A percentile compares a stretch with the other conserved stretches of the same genome.
phyloP scores from a whole-genome alignment of 805 yeast species.

The Kregervanrija pseudodelftensis region DNA sequence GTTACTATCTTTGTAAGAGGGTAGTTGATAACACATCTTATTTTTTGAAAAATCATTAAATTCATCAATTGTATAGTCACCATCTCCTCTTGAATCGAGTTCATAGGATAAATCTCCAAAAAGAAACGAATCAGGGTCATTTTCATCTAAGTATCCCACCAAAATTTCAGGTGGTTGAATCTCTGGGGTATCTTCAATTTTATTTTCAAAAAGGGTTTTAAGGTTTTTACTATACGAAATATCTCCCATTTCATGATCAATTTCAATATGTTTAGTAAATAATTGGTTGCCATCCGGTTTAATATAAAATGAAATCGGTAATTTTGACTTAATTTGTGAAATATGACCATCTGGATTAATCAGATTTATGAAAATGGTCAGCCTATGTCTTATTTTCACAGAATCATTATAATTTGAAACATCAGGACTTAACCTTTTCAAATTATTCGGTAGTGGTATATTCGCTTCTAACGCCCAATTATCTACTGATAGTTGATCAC shows the following conservation, averaged over 20 bases:
- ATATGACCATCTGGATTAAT: constrained; percentile 43
- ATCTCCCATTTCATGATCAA: constrained; percentile 7
- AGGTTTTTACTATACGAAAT: constrained; percentile 1
- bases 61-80: constrained; percentile 10
- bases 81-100: background rate
- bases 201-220: constrained; percentile 1
- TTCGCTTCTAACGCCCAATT: constrained; percentile 39
- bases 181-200: background rate
- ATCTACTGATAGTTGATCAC: constrained; percentile 32
- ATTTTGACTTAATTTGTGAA: constrained; percentile 44
- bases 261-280: constrained; percentile 19
- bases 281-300: constrained; percentile 27
- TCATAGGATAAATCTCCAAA: constrained; percentile 4
- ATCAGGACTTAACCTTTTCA: constrained; percentile 37
- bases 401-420: constrained; percentile 34
- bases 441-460: constrained; percentile 33
- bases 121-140: constrained; percentile 9
- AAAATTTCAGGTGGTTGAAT: constrained; percentile 3
- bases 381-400: constrained; percentile 38
- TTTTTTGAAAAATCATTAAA: constrained; percentile 10
- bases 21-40: constrained; percentile 10
- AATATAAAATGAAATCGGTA: constrained; percentile 39
- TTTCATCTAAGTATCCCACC: constrained; percentile 1
- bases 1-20: constrained; percentile 19
- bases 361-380: constrained; percentile 37